phyloP scores from a whole-genome alignment of 768 basidiomycete species.

The Suillus bovinus region DNA sequence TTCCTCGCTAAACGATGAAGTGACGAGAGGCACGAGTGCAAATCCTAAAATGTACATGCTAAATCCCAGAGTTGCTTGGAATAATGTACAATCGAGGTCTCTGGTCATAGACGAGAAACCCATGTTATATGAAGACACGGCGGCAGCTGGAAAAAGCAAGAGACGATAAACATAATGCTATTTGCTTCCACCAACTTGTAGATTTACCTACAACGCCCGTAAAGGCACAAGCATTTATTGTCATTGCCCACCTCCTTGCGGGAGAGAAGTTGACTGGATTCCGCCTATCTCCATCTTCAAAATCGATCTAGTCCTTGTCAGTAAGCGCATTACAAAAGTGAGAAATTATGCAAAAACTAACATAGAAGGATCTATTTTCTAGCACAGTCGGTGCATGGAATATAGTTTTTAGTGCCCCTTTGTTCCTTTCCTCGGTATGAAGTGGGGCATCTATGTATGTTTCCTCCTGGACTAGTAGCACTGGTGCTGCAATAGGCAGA shows the following conservation, averaged over 20 bases:
- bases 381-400: not conserved
- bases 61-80: conserved; percentile 49
- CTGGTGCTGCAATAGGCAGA: not conserved
- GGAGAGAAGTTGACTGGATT: conserved; percentile 42
- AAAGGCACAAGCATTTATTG: conserved; percentile 34
- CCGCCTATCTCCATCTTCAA: conserved; percentile 36
- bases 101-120: conserved; percentile 58
- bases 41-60: conserved; percentile 62
- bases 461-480: not conserved
- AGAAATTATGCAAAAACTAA: conserved; percentile 1
- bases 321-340: conserved; percentile 4
- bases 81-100: conserved; percentile 43
- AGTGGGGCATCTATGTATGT: not conserved
- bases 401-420: not conserved
- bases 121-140: conserved; percentile 52
- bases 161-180: not conserved
- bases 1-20: conserved; percentile 73
- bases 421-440: too few relatives aligned
- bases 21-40: conserved; percentile 60
- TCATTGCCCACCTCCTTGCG: conserved; percentile 44
- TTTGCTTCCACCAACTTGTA: not conserved
- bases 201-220: conserved; percentile 33
- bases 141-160: conserved; percentile 39
- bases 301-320: conserved; percentile 38
- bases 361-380: conserved; percentile 16